Conservation (phyloP, 345 rosid genomes). For the Leavenworthia alabamica region DNA sequence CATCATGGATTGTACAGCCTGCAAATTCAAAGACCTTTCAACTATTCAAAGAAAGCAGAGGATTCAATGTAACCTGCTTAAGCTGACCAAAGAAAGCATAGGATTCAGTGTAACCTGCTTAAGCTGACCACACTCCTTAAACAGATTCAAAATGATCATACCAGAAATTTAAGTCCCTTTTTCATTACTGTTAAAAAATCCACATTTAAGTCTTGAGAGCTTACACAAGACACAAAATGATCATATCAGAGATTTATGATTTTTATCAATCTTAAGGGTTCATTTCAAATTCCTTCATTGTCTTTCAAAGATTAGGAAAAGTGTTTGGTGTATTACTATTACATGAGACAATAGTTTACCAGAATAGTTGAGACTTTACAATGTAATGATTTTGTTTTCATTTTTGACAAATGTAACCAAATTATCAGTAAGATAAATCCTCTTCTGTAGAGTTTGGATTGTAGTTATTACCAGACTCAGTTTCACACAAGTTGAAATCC, state of each 20-base stretch:
- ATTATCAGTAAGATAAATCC: not conserved
- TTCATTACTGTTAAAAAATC: constrained; percentile 21
- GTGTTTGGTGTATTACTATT: constrained; percentile 19
- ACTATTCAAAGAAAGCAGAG: too few relatives aligned
- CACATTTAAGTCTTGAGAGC: constrained; percentile 26
- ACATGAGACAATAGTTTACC: constrained; percentile 13
- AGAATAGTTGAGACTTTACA: constrained; percentile 20
- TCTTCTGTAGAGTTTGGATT: constrained; percentile 8
- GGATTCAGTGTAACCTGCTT: too few relatives aligned
- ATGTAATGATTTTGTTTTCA: not conserved
- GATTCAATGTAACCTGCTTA: too few relatives aligned
- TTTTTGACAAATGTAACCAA: not conserved
- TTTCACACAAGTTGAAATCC: constrained; percentile 39
- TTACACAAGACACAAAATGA: constrained; percentile 21
- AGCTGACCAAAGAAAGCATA: too few relatives aligned
- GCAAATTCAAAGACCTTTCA: too few relatives aligned
- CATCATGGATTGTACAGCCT: constrained; percentile 92
- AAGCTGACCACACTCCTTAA: too few relatives aligned
- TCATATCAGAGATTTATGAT: not conserved
- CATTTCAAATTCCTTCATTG: not conserved
- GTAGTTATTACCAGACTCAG: constrained; percentile 22
- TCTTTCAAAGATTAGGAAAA: constrained; percentile 1
- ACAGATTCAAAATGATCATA: too few relatives aligned
- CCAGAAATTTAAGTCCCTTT: too few relatives aligned
- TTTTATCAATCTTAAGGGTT: constrained; percentile 1